Conservation (phyloP, 371 early-diverging fungal species). For the Mycotypha africana region DNA sequence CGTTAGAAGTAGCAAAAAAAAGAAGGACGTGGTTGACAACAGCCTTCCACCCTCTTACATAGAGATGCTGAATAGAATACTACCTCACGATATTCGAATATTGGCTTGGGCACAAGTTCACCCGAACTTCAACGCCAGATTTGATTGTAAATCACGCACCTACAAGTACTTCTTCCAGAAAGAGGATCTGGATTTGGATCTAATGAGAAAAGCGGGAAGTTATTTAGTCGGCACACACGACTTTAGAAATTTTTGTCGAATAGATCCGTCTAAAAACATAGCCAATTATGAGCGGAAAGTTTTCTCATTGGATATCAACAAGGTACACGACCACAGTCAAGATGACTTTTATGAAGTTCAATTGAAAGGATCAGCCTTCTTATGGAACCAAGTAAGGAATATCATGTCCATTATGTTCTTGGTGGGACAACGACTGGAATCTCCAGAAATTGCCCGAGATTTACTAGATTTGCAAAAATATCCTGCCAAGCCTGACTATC, state of each 20-base stretch:
- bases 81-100: constrained; percentile 90
- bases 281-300: constrained; percentile 71
- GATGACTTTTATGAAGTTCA: constrained; percentile 63
- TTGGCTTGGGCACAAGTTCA: constrained; percentile 88
- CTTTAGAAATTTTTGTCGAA: constrained; percentile 92
- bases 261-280: constrained; percentile 82
- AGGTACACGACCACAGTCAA: constrained; percentile 19
- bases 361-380: constrained; percentile 80
- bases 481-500: constrained; percentile 30
- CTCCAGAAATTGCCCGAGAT: constrained; percentile 27
- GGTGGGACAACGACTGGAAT: constrained; percentile 60
- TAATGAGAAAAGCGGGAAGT: constrained; percentile 74
- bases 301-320: constrained; percentile 56
- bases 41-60: constrained; percentile 60
- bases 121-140: constrained; percentile 81
- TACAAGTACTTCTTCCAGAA: constrained; percentile 92
- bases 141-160: constrained; percentile 77
- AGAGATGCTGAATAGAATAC: constrained; percentile 73
- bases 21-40: constrained; percentile 2
- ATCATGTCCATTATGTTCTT: constrained; percentile 89
- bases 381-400: constrained; percentile 97
- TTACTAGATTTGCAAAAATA: constrained; percentile 30
- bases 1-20: constrained; percentile 54
- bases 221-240: constrained; percentile 82
- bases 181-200: constrained; percentile 49